Conservation (phyloP, 164 flowering plant genomes). For the Nymphaea thermarum region DNA sequence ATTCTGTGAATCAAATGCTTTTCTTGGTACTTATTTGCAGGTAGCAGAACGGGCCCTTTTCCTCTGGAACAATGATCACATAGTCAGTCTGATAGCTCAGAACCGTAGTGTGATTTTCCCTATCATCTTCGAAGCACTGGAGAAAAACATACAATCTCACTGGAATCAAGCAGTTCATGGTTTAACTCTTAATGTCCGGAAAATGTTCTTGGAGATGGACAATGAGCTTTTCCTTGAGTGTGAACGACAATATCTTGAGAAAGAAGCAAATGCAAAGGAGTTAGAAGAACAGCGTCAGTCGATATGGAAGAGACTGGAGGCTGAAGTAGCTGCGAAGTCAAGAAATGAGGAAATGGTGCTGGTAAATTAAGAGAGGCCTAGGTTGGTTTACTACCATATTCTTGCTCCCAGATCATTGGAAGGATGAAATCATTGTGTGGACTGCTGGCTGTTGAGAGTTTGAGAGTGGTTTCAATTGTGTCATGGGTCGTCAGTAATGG, state of each 20-base stretch:
- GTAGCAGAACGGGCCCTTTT: conserved; percentile 37
- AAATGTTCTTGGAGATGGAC: conserved; percentile 35
- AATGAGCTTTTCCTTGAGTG: conserved; percentile 34
- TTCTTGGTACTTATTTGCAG: conserved; percentile 6
- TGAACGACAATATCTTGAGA: conserved; percentile 19
- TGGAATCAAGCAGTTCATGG: conserved; percentile 42
- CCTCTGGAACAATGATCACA: conserved; percentile 36
- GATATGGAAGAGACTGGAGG: conserved; percentile 35
- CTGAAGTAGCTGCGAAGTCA: conserved; percentile 15
- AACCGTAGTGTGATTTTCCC: conserved; percentile 24
- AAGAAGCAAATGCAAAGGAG: conserved; percentile 18
- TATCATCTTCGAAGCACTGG: conserved; percentile 27
- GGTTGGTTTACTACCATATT: not conserved
- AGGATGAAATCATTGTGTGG: not conserved
- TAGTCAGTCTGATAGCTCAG: conserved; percentile 29
- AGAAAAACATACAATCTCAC: conserved; percentile 24
- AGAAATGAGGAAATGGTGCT: conserved; percentile 10
- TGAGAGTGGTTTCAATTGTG: not conserved
- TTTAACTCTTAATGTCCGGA: conserved; percentile 24
- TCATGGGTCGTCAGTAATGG: not conserved
- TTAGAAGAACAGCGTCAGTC: conserved; percentile 24
- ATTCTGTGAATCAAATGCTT: not conserved
- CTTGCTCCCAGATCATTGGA: not conserved
- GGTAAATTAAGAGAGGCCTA: conserved; percentile 1
- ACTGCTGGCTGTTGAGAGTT: not conserved